These are phyloP conservation scores for Alloascoidea africana DNA, from an alignment of 805 yeast genomes.

Conservation along the genomic window DNA sequence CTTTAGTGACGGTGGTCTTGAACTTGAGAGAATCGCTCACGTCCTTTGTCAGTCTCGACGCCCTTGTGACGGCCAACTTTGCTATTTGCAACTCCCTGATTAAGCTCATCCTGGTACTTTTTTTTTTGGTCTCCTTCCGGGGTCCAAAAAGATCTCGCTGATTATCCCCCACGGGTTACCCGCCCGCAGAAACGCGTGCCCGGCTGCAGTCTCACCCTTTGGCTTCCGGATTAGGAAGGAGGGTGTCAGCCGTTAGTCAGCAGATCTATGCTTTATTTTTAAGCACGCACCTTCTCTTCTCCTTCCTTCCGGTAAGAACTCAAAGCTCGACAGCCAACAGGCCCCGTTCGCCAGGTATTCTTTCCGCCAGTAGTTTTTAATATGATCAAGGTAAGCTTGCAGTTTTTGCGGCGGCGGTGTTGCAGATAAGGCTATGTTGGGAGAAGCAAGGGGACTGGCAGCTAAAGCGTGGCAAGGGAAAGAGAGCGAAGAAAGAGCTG, in stretches of 20 bases:
- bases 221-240: constrained; percentile 1
- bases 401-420: background rate
- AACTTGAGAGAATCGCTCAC: constrained; percentile 7
- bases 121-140: background rate
- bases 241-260: background rate
- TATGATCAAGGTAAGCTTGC: constrained; percentile 1
- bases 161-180: too few relatives aligned
- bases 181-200: background rate
- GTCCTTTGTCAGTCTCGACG: constrained; percentile 61
- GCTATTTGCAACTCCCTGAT: constrained; percentile 57
- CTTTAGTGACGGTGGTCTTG: constrained; percentile 54
- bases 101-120: background rate
- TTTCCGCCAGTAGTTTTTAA: background rate
- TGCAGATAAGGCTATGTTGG: background rate
- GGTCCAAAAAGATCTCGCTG: too few relatives aligned
- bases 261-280: background rate
- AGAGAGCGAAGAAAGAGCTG: too few relatives aligned
- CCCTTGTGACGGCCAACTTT: constrained; percentile 79
- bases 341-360: background rate
- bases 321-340: background rate
- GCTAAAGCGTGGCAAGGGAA: background rate
- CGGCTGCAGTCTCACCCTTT: background rate
- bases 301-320: too few relatives aligned
- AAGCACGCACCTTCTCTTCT: background rate
- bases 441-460: background rate